These are phyloP conservation scores for Daldinia concentrica DNA, from an alignment of 495 filamentous ascomycete species.

Conservation along the genomic window DNA sequence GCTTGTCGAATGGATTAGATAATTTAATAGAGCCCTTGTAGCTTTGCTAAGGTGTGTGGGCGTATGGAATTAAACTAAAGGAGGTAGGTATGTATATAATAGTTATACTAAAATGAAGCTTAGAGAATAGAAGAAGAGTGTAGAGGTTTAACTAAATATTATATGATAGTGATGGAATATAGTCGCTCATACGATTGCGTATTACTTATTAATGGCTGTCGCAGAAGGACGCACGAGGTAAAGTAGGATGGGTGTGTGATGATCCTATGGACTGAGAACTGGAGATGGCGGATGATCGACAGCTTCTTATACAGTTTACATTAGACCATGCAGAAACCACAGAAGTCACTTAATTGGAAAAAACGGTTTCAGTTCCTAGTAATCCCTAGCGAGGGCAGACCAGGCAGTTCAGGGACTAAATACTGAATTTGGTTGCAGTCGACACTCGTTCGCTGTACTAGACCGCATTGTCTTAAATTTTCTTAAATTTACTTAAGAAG, in stretches of 20 bases:
- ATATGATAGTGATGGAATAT: constrained; percentile 23
- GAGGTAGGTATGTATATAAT: neutral
- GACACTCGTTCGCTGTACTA: neutral
- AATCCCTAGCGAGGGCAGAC: constrained; percentile 23
- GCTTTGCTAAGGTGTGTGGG: no score
- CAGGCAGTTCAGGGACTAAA: neutral
- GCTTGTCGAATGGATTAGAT: no score
- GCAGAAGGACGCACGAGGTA: constrained; percentile 6
- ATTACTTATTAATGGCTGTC: constrained; percentile 23
- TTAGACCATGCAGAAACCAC: neutral
- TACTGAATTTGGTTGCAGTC: neutral
- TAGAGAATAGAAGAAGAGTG: neutral
- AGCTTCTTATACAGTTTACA: constrained; percentile 21
- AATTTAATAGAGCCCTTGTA: no score
- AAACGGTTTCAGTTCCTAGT: neutral
- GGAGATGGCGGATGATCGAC: constrained; percentile 24
- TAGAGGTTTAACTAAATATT: neutral
- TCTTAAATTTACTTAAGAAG: constrained; percentile 1
- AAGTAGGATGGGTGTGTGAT: neutral
- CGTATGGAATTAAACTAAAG: neutral
- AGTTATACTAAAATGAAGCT: neutral
- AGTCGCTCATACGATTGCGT: constrained; percentile 21
- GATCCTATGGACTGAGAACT: neutral
- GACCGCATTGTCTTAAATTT: constrained; percentile 12
- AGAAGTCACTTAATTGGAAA: neutral